Percentiles rank a stretch among this genome's conserved stretches.
phyloP scores from a whole-genome alignment of 257 asterid genomes.

The Ballota nigra region DNA sequence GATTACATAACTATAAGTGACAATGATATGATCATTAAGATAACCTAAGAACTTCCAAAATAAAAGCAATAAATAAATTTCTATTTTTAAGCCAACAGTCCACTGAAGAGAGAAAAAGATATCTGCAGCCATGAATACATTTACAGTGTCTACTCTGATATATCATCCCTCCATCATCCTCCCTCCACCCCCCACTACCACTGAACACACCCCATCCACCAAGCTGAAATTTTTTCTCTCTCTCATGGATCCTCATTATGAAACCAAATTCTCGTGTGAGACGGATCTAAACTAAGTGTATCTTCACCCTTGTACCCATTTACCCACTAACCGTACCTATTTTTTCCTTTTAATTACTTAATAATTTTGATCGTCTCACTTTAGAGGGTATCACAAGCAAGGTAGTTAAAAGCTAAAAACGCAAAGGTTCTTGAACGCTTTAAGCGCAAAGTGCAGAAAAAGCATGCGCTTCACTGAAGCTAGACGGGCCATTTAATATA shows the following conservation, averaged over 20 bases:
- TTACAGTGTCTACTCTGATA: neutral
- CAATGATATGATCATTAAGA: neutral
- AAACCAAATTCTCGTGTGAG: neutral
- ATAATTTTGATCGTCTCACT: neutral
- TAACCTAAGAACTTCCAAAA: neutral
- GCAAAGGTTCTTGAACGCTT: too few species aligned
- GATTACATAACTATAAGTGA: slow-evolving; percentile 3
- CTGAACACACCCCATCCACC: neutral
- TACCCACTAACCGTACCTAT: neutral
- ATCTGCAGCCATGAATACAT: neutral
- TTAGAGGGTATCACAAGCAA: neutral
- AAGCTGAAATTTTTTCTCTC: slow-evolving; percentile 5
- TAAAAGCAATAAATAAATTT: neutral
- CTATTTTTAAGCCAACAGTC: slow-evolving; percentile 13
- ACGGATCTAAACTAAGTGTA: neutral
- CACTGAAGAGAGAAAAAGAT: slow-evolving; percentile 1
- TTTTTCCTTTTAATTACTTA: neutral
- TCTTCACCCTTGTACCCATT: neutral
- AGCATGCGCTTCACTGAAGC: too few species aligned
- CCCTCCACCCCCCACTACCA: neutral
- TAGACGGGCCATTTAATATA: too few species aligned
- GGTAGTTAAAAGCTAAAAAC: too few species aligned
- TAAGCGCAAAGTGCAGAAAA: too few species aligned
- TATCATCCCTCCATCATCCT: neutral
- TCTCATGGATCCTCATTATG: neutral